Evolutionary conservation across 2,329 filamentous ascomycete species (phyloP).

Genomic region (Fusarium luffae): DNA sequence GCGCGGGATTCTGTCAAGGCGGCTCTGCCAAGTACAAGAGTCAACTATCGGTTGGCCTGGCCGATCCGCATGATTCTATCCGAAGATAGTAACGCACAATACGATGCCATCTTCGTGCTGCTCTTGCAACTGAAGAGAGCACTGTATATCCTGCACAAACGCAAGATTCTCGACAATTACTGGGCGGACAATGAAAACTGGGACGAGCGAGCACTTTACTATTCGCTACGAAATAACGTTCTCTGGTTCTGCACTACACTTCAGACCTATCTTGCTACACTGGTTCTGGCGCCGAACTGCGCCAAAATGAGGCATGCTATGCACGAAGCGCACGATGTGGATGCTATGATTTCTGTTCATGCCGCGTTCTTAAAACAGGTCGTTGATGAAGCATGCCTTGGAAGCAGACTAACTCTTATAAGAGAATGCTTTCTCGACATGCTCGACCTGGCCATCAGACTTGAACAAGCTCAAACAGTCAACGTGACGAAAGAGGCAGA

Average conservation of each 20-base stretch:
- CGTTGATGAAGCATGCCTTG: conserved; percentile 75
- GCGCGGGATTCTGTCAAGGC: conserved; percentile 66
- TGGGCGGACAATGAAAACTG: conserved; percentile 52
- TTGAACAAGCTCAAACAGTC: conserved; percentile 68
- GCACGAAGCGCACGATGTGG: conserved; percentile 74
- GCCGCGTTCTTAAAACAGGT: conserved; percentile 70
- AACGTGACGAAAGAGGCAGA: conserved; percentile 52
- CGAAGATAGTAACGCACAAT: conserved; percentile 69
- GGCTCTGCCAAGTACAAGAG: conserved; percentile 69
- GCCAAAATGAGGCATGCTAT: conserved; percentile 68
- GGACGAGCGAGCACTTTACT: conserved; percentile 62
- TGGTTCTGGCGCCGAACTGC: conserved; percentile 74
- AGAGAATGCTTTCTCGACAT: conserved; percentile 78
- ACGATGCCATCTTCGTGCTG: conserved; percentile 79
- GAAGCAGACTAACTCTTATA: conserved; percentile 75
- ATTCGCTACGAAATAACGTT: conserved; percentile 73
- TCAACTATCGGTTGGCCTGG: conserved; percentile 76
- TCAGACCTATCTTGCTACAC: conserved; percentile 79
- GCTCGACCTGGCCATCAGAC: conserved; percentile 77
- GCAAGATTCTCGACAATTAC: conserved; percentile 58
- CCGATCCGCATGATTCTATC: conserved; percentile 78
- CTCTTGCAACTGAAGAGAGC: conserved; percentile 82
- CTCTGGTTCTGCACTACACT: conserved; percentile 82
- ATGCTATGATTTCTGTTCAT: conserved; percentile 82
- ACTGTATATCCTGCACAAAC: conserved; percentile 71